Base-by-base conservation (phyloP, 2,329 filamentous ascomycete species). In the Diaporthe ampelina region DNA sequence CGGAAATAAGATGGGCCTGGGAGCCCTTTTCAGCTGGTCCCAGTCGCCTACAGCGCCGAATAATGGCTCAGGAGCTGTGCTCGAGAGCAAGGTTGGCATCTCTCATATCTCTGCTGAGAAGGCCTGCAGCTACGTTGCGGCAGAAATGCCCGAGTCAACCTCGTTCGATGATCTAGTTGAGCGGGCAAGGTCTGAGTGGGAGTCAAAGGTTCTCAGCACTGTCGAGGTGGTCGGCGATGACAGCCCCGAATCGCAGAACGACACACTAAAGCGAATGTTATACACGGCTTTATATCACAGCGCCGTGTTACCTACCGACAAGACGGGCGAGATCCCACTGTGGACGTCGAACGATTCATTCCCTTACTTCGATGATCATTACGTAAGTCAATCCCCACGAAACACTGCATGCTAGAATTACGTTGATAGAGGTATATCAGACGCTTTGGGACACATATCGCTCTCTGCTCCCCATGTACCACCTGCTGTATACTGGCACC, bases 261-360 rank as follows among this genome's bases (percentile, higher is more conserved):
- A 54, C 45, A 73, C 72, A 6, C 10, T 73, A 2, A 73, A 70
- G 56, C 56, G 40, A n/a, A 73, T 89, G 26, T 78, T 90, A 5
- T 90, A 90, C 78, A 86, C 86, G 1, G 86, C 85, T 6, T 78
- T 90, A 5, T 89, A 89, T 76, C 87, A 88, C 75, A 89, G 88
- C 85, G 87, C 88, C 76, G 77, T 90, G 37, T 86, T 89, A 58
- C 87, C 88, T 0, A 88, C 88, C 1, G 88, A 90, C 75, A 83
- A 86, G 15, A 88, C 87, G 0, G 87, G 86, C 1, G 88, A 90
- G 76, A 90, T 89, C 70, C 88, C 88, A 0, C 78, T 81, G 1
- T 90, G 88, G 88, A 77, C 80, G 10, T 85, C 84, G 21, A 77
- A 78, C 0, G 88, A 82, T 68, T 70, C 52, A 35, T 63, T 59